Evolutionary conservation across 192 early-diverging fungal species (phyloP).

Genomic region (Dimargaris verticillata): DNA sequence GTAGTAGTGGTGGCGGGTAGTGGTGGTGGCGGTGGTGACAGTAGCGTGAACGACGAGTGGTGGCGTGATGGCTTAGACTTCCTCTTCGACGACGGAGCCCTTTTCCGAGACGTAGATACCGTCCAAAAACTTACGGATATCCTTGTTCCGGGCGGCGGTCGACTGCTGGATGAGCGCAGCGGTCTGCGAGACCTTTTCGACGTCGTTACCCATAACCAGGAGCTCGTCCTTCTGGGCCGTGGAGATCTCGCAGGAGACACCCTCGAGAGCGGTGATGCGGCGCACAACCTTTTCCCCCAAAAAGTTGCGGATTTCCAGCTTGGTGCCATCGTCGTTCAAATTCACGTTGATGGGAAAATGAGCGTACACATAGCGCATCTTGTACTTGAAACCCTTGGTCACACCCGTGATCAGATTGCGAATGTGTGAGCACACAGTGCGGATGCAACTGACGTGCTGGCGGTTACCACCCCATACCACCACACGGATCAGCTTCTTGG

Average conservation of each 20-base stretch:
- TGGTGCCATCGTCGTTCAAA: conserved; percentile 52
- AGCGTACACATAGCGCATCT: conserved; percentile 96
- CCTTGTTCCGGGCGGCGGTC: conserved; percentile 90
- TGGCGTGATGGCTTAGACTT: too few species aligned
- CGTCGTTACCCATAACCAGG: conserved; percentile 79
- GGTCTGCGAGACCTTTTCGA: conserved; percentile 87
- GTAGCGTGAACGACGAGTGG: too few species aligned
- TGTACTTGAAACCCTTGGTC: conserved; percentile 98
- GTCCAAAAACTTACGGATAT: conserved; percentile 99
- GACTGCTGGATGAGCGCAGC: conserved; percentile 94
- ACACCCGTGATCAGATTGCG: conserved; percentile 96
- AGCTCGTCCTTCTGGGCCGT: conserved; percentile 87
- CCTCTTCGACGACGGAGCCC: conserved; percentile 45
- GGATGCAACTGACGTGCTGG: conserved; percentile 97
- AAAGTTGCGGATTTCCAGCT: conserved; percentile 97
- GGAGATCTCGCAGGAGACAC: conserved; percentile 65
- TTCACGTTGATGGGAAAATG: conserved; percentile 99
- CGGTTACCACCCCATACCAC: conserved; percentile 88
- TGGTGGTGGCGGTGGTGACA: too few species aligned
- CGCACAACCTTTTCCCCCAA: conserved; percentile 89
- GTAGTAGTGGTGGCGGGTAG: too few species aligned
- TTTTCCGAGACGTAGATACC: conserved; percentile 93
- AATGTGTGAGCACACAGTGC: conserved; percentile 89
- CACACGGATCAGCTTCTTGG: conserved; percentile 57
- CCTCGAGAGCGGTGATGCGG: conserved; percentile 69